phyloP scores from a whole-genome alignment of 805 yeast genomes.

The Teunomyces lycoperdinae region DNA sequence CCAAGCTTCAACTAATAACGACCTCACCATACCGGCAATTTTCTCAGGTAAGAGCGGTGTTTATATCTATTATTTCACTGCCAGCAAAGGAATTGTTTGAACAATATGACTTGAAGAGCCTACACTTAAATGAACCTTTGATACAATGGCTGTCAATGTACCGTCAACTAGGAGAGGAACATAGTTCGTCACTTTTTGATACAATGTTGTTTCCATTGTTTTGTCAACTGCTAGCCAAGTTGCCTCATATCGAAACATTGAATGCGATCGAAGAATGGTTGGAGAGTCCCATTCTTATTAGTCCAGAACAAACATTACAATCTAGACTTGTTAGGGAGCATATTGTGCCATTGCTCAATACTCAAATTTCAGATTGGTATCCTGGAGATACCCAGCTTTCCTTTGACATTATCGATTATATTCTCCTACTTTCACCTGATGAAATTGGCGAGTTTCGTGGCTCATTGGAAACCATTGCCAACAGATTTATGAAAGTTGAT shows the following conservation, averaged over 20 bases:
- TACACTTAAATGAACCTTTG: slow-evolving; percentile 7
- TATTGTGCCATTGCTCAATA: slow-evolving; percentile 16
- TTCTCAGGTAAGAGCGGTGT: slow-evolving; percentile 6
- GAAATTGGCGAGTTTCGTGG: slow-evolving; percentile 6
- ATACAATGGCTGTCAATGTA: slow-evolving; percentile 15
- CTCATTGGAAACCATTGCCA: slow-evolving; percentile 3
- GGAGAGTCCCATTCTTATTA: slow-evolving; percentile 12
- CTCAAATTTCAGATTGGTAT: slow-evolving; percentile 14
- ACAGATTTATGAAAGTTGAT: slow-evolving; percentile 12
- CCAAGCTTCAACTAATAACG: not conserved
- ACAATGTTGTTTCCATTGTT: slow-evolving; percentile 13
- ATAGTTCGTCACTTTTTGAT: slow-evolving; percentile 16
- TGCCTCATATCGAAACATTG: slow-evolving; percentile 7
- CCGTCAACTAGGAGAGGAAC: slow-evolving; percentile 6
- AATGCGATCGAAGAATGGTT: slow-evolving; percentile 15
- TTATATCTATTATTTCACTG: slow-evolving; percentile 8
- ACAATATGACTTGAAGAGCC: slow-evolving; percentile 6
- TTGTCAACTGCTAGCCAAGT: not conserved
- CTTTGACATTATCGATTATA: slow-evolving; percentile 19
- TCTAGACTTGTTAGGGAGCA: slow-evolving; percentile 14
- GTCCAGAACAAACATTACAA: slow-evolving; percentile 10
- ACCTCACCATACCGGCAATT: not conserved
- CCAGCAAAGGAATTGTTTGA: slow-evolving; percentile 8
- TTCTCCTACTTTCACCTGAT: slow-evolving; percentile 12
- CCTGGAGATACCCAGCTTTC: slow-evolving; percentile 12